A percentile compares a stretch with the other conserved stretches of the same genome.
phyloP scores from a whole-genome alignment of 1,284 basidiomycete genomes.

The Cutaneotrichosporon dermatis region DNA sequence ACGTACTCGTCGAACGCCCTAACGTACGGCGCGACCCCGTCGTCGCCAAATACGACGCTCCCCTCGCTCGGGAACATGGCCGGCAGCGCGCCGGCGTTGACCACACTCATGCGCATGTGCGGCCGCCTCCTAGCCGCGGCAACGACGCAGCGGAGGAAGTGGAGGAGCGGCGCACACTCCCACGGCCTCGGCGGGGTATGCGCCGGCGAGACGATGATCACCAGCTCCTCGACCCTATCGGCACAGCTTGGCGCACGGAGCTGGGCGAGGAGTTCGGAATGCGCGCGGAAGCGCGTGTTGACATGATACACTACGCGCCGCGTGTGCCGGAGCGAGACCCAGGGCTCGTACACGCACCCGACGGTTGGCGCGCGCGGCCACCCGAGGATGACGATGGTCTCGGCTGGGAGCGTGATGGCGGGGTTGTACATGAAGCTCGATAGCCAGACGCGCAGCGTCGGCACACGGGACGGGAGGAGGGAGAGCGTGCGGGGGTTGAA shows the following conservation, averaged over 20 bases:
- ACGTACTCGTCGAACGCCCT: background rate
- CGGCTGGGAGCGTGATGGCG: background rate
- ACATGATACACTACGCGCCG: background rate
- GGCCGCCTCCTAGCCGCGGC: background rate
- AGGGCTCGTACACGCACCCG: background rate
- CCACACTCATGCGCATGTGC: background rate
- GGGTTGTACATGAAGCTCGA: slow-evolving; percentile 3
- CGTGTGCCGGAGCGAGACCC: background rate
- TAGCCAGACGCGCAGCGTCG: background rate
- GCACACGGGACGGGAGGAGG: background rate
- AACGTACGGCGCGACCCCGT: background rate
- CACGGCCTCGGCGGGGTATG: background rate
- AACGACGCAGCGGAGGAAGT: background rate
- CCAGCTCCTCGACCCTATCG: background rate
- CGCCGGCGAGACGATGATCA: background rate
- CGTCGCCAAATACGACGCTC: background rate
- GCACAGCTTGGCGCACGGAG: background rate
- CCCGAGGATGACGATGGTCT: background rate
- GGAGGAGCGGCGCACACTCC: background rate
- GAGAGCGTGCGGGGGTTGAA: background rate
- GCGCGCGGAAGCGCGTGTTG: background rate
- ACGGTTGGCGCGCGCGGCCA: background rate
- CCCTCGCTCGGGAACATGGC: background rate
- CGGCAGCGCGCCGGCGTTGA: background rate
- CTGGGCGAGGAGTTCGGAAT: background rate